Evolutionary conservation across 441 rosid species (phyloP), one percentile per base, ranked within the genome.

Genomic region (Bruguiera hainesii): DNA sequence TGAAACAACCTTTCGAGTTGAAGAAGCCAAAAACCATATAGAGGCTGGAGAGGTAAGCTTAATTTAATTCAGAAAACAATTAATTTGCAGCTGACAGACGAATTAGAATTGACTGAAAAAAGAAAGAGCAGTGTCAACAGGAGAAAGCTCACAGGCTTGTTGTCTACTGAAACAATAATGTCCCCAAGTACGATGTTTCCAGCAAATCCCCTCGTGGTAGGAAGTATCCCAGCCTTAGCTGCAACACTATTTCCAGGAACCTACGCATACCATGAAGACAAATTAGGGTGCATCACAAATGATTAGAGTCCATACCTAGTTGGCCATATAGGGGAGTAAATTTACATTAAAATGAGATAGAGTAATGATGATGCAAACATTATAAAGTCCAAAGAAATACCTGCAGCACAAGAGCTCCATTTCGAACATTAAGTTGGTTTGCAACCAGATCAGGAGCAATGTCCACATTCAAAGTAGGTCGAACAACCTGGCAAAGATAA

Each of bases 141-240:
- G 39, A 71, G 69, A 58, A 31, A 60, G 56, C 90, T 82, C 73
- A 89, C 97, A 4, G 89, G 86, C 74, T 78, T 89, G 48, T 84
- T 75, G 72, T 91, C 84, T 57, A 89, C 90, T 55, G 84, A 89
- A 70, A 82, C 77, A 48, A 93, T 89, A 82, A 91, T 66, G 75
- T 93, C 98, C 8, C 98, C 98, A 28, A 91, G 91, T 16, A 89
- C 57, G 59, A 94, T 89, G 51, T 85, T 91, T 72, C 98, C 97
- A 48, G 96, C 89, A 72, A 89, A 91, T 46, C 96, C 98, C 69
- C 98, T 79, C 19, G 89, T 81, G 2, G 96, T 88, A 29, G 97
- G 89, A 69, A 68, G 82, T 65, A 94, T 64, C 46, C 97, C 98
- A 28, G 84, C 90, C 78, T 87, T 89, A 15, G 87, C 93, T 28